Percentiles rank a stretch among this genome's conserved stretches.
Conservation (phyloP, 179 eudicot species). For the Patellifolia procumbens region DNA sequence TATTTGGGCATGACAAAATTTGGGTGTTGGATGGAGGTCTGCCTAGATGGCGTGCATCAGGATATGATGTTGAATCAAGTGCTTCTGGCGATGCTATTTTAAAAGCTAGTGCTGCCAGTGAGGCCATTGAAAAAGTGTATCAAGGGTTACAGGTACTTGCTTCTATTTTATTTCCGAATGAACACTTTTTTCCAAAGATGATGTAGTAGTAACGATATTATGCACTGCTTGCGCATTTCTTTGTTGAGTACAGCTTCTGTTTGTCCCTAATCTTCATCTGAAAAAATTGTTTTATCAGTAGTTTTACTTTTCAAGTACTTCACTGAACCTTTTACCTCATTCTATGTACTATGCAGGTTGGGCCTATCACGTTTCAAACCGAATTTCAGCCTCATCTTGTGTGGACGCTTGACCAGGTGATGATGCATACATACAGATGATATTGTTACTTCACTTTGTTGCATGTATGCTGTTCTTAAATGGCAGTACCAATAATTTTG, state of each 20-base stretch:
- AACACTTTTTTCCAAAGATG: not conserved
- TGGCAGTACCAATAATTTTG: not conserved
- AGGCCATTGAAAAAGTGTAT: conserved; percentile 84
- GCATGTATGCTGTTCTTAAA: conserved; percentile 2
- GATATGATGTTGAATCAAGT: conserved; percentile 92
- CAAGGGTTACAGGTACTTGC: conserved; percentile 65
- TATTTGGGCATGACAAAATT: conserved; percentile 90
- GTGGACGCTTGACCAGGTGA: conserved; percentile 88
- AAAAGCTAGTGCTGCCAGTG: conserved; percentile 92
- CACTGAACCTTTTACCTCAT: conserved; percentile 12
- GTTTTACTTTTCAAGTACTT: not conserved
- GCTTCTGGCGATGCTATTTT: conserved; percentile 81
- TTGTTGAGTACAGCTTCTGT: not conserved
- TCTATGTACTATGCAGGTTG: conserved; percentile 50
- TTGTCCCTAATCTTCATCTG: not conserved
- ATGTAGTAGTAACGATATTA: not conserved
- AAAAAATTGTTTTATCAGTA: not conserved
- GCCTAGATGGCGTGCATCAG: conserved; percentile 88
- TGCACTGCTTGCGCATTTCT: not conserved
- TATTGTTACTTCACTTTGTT: conserved; percentile 1
- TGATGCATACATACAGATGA: not conserved
- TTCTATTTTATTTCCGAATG: not conserved
- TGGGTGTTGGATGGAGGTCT: conserved; percentile 99
- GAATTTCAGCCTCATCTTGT: conserved; percentile 82
- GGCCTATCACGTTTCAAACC: conserved; percentile 73